phyloP scores from a whole-genome alignment of 2,329 filamentous ascomycete genomes.

The Elsinoe fawcettii region DNA sequence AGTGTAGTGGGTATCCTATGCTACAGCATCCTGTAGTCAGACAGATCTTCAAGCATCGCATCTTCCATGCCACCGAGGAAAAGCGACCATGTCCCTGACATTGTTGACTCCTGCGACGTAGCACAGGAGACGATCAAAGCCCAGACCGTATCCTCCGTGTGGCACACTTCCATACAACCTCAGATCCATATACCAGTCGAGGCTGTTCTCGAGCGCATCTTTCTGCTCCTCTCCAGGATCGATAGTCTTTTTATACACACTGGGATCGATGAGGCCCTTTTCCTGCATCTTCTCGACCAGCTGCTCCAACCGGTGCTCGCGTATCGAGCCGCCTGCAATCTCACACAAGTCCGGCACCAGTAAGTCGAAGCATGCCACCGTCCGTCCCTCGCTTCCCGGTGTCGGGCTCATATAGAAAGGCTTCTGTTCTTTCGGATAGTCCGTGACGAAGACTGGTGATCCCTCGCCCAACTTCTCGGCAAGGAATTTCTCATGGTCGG shows the following conservation, averaged over 20 bases:
- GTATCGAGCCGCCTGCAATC: slow-evolving; percentile 79
- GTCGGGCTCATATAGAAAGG: slow-evolving; percentile 80
- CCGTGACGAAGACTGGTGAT: slow-evolving; percentile 77
- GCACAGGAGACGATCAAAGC: slow-evolving; percentile 77
- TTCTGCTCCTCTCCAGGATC: neutral
- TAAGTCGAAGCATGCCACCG: slow-evolving; percentile 85
- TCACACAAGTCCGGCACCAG: slow-evolving; percentile 80
- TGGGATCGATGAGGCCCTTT: slow-evolving; percentile 47
- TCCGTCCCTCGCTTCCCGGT: slow-evolving; percentile 32
- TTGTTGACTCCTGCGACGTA: slow-evolving; percentile 77
- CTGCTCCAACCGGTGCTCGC: slow-evolving; percentile 66
- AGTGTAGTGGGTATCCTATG: neutral
- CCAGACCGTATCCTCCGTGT: slow-evolving; percentile 84
- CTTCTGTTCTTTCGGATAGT: slow-evolving; percentile 84
- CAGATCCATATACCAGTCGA: slow-evolving; percentile 85
- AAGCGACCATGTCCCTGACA: slow-evolving; percentile 76
- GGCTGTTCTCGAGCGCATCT: slow-evolving; percentile 22
- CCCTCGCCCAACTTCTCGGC: slow-evolving; percentile 58
- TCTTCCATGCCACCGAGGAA: slow-evolving; percentile 63
- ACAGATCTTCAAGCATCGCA: slow-evolving; percentile 35
- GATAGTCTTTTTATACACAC: slow-evolving; percentile 3
- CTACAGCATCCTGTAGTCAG: neutral
- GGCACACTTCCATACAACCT: slow-evolving; percentile 85
- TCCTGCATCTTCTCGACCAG: slow-evolving; percentile 63
- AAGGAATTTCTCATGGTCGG: slow-evolving; percentile 88